Base-by-base conservation (phyloP, 768 basidiomycete genomes). In the Amanita subjunquillea region DNA sequence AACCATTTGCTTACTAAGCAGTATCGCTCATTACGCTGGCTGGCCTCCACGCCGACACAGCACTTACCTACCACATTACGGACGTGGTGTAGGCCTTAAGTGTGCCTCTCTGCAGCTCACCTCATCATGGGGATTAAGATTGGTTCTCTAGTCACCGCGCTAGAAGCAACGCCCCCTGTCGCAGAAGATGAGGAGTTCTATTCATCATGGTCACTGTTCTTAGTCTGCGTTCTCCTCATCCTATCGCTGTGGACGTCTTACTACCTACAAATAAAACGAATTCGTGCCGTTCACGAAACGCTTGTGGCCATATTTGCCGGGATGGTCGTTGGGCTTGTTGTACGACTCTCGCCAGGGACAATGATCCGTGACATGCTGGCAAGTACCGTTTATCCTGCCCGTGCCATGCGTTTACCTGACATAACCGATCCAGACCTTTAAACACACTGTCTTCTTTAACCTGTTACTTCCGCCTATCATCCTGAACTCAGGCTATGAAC, bases 351-450 rank as follows among this genome's bases (percentile, higher is more conserved):
- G 1, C 94, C 94, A 0, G 95, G 93, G 7, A 89, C 86, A 53
- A 83, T 95, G 78, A 97, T 99, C 55, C 76, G 92, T 60, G 91
- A 94, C 63, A 99, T 99, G 95, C 74, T 99, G 73, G 93, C 94
- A 70, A 77, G 92, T 53, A 12, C 34, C 12, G 8, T 44, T 41
- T 34, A n/a, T 46, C 3, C 37, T 39, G 13, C 20, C n/a, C 38
- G 2, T 30, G 30, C 27, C 34, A 7, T 30, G 25, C 22, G 29
- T 17, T 34, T 41, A 43, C 56, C 53, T 56, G 8, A 56, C 55
- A 22, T 54, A 32, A 42, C 15, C 36, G 36, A 50, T 58, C 2
- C 61, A 95, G 93, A 93, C 90, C 7, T 95, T 95, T 77, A 91
- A 89, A 65, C 91, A 95, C 63, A 97, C 95, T 2, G 75, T 98